Conservation (phyloP, 2,329 filamentous ascomycete species). For the Cladosporium sp. region DNA sequence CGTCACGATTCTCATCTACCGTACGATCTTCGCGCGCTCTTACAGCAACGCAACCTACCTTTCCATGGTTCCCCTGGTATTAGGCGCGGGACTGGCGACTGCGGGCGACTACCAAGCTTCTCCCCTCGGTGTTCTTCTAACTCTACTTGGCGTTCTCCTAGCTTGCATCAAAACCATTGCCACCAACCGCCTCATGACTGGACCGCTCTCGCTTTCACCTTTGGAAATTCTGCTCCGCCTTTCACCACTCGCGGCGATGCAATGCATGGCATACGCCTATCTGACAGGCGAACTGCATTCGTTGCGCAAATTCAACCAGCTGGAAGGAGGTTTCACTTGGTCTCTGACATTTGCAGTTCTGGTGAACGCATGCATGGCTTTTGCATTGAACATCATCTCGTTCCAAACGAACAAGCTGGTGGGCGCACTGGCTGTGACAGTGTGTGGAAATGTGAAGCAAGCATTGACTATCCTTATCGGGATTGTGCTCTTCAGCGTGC, state of each 20-base stretch:
- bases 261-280: conserved; percentile 50
- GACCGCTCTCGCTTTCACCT: conserved; percentile 53
- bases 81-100: conserved; percentile 57
- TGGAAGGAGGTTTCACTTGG: conserved; percentile 15
- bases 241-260: conserved; percentile 56
- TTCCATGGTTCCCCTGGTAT: conserved; percentile 57
- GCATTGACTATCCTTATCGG: conserved; percentile 27
- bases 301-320: conserved; percentile 14
- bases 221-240: conserved; percentile 60
- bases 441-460: conserved; percentile 29
- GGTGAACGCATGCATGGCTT: conserved; percentile 25
- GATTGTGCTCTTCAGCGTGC: conserved; percentile 27
- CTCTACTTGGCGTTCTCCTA: conserved; percentile 35
- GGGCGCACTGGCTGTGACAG: conserved; percentile 26
- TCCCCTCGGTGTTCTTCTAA: conserved; percentile 42
- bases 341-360: conserved; percentile 17
- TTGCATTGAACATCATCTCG: conserved; percentile 27
- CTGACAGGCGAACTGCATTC: conserved; percentile 46
- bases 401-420: conserved; percentile 31
- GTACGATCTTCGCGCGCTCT: conserved; percentile 50
- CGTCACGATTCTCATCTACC: conserved; percentile 60
- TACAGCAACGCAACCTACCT: conserved; percentile 57
- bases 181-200: conserved; percentile 63
- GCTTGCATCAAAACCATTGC: conserved; percentile 55
- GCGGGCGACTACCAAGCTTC: conserved; percentile 62